Base-by-base conservation (phyloP, 768 basidiomycete genomes). In the Trametes elegans region DNA sequence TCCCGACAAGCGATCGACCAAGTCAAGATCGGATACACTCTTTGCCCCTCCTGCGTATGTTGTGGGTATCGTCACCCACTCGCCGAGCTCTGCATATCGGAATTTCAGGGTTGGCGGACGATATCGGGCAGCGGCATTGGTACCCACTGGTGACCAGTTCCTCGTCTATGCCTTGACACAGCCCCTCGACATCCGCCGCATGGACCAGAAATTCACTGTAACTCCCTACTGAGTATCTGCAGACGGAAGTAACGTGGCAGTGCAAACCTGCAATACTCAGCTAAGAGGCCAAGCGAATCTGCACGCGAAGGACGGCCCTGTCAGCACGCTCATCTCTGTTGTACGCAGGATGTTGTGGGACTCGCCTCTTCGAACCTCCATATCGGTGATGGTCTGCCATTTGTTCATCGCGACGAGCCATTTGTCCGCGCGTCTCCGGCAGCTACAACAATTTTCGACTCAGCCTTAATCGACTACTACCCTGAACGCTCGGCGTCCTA, bases 361-460 rank as follows among this genome's bases (percentile, higher is more conserved):
- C 70, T 16, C 49, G 88, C 94, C 91, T 80, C 85, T 76, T 58
- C 79, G 87, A 16, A 99, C 89, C 64, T 91, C 87, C 87, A 93
- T 93, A 64, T 98, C 92, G 0, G 97, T 98, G 47, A 97, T 79
- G 56, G 90, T 87, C 66, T 96, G 95, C 97, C 97, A 99, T 67
- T 93, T 95, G 74, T 98, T 96, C 94, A 95, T 98, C 10, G 96
- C 94, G 11, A 99, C 89, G 29, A 93, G 76, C 97, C 97, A 99
- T 58, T 75, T 83, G 41, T 82, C 74, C 8, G 74, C 87, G 65
- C 84, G 74, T 61, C 82, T 79, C 18, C 96, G 85, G 71, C 96
- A 99, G 67, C 96, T 98, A 19, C 9, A 34, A 7, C 18, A n/a
- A 60, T 29, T 40, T 38, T 53, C 32, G 34, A 40, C 23, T 52